A percentile compares a stretch with the other conserved stretches of the same genome.
These are phyloP conservation scores for Amniculicola lignicola DNA, from an alignment of 495 filamentous ascomycete species.

Conservation along the genomic window DNA sequence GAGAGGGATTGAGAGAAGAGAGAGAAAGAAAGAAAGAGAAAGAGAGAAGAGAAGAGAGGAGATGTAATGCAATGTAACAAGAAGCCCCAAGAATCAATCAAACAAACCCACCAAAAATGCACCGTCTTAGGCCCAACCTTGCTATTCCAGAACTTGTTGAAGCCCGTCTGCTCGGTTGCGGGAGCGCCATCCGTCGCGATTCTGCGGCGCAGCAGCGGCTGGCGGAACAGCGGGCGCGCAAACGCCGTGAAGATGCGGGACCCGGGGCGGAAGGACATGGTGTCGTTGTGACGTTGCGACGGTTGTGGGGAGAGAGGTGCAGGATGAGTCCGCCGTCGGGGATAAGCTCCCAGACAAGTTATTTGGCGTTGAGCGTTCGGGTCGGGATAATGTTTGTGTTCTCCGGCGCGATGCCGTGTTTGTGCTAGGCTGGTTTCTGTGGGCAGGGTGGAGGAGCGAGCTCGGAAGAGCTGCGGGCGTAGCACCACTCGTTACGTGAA, in stretches of 20 bases:
- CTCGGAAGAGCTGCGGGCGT: no score
- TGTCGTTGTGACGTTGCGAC: constrained; percentile 34
- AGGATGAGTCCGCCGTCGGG: neutral
- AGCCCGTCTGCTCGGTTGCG: constrained; percentile 53
- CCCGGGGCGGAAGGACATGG: constrained; percentile 47
- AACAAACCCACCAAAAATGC: constrained; percentile 81
- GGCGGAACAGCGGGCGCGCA: constrained; percentile 48
- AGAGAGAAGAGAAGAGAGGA: no score
- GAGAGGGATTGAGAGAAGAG: no score
- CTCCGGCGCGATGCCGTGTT: no score
- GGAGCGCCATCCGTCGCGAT: constrained; percentile 42
- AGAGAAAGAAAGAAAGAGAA: no score
- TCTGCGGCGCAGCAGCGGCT: constrained; percentile 42
- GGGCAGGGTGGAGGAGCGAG: neutral
- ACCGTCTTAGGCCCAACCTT: constrained; percentile 90
- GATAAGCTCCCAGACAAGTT: constrained; percentile 4
- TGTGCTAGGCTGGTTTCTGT: neutral
- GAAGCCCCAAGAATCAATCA: neutral
- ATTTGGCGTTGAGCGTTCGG: constrained; percentile 6
- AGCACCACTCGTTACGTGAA: no score
- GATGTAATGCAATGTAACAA: no score
- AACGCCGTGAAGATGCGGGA: constrained; percentile 34
- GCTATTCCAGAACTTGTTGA: constrained; percentile 79
- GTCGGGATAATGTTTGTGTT: constrained; percentile 7
- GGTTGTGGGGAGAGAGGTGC: constrained; percentile 1